Evolutionary conservation across 2,329 filamentous ascomycete species (phyloP).

Genomic region (Rosellinia necatrix): DNA sequence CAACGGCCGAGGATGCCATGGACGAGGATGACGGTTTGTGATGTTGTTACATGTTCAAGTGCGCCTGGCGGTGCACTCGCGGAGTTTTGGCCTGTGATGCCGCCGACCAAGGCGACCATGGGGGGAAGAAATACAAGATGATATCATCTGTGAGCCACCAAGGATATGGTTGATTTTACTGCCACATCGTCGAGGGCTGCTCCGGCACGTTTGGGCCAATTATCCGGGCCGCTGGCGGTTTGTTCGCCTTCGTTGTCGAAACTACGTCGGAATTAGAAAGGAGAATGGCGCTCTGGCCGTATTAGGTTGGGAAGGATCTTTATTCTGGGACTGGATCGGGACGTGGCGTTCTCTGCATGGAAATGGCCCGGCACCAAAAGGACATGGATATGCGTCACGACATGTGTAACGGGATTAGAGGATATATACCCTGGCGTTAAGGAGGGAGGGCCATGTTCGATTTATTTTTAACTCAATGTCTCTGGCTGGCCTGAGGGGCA

Average conservation of each 20-base stretch:
- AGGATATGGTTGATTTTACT: too few species aligned
- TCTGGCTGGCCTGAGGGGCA: not conserved
- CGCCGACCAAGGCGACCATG: too few species aligned
- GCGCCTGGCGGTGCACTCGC: not conserved
- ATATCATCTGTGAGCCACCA: too few species aligned
- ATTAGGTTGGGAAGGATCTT: not conserved
- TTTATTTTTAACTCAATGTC: not conserved
- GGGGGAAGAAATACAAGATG: too few species aligned
- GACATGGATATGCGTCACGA: not conserved
- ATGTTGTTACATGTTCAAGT: slow-evolving; percentile 15
- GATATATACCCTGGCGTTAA: slow-evolving; percentile 17
- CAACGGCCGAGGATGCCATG: slow-evolving; percentile 25
- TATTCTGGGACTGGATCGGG: not conserved
- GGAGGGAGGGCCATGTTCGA: not conserved
- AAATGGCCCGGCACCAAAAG: not conserved
- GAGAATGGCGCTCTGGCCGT: not conserved
- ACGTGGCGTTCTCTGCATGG: slow-evolving; percentile 1
- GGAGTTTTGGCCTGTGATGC: too few species aligned
- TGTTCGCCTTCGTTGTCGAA: too few species aligned
- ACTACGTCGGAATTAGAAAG: not conserved
- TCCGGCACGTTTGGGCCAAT: too few species aligned
- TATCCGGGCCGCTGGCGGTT: too few species aligned
- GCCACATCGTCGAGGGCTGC: too few species aligned
- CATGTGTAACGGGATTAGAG: not conserved
- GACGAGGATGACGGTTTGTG: slow-evolving; percentile 28